phyloP scores from a whole-genome alignment of 2,329 filamentous ascomycete genomes.

The Alternaria arborescens region DNA sequence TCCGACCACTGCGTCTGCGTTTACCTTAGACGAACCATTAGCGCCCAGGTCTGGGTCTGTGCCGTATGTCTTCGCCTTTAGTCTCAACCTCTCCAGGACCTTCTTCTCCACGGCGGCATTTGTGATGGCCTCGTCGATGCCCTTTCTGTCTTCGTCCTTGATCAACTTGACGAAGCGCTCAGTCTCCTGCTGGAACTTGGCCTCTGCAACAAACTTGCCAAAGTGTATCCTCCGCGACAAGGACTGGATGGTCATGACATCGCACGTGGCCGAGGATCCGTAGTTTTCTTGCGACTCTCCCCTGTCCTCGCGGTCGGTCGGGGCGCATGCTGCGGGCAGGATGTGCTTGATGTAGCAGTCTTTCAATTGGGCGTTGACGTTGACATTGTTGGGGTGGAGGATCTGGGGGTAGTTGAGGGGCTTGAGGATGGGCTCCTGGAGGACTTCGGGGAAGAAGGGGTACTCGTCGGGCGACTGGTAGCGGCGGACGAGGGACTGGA shows the following conservation, averaged over 20 bases:
- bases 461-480: slow-evolving; percentile 98
- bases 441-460: slow-evolving; percentile 87
- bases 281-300: slow-evolving; percentile 94
- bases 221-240: slow-evolving; percentile 93
- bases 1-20: slow-evolving; percentile 74
- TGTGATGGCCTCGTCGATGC: slow-evolving; percentile 89
- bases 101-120: slow-evolving; percentile 88
- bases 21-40: slow-evolving; percentile 77
- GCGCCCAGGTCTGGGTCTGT: slow-evolving; percentile 77
- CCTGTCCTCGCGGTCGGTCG: slow-evolving; percentile 78
- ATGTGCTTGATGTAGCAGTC: slow-evolving; percentile 82
- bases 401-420: slow-evolving; percentile 88
- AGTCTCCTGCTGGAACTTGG: slow-evolving; percentile 86
- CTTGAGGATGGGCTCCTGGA: slow-evolving; percentile 83
- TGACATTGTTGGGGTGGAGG: slow-evolving; percentile 86
- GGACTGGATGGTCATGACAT: slow-evolving; percentile 89
- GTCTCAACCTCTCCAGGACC: slow-evolving; percentile 82
- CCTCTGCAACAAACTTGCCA: slow-evolving; percentile 97
- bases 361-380: slow-evolving; percentile 89
- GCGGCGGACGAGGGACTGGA: slow-evolving; percentile 92
- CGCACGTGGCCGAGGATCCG: slow-evolving; percentile 87
- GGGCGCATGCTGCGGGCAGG: slow-evolving; percentile 82
- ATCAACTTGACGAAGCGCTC: slow-evolving; percentile 85
- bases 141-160: slow-evolving; percentile 77
- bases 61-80: slow-evolving; percentile 94